phyloP scores from a whole-genome alignment of 1,284 basidiomycete genomes.

The Golubevia sp. region DNA sequence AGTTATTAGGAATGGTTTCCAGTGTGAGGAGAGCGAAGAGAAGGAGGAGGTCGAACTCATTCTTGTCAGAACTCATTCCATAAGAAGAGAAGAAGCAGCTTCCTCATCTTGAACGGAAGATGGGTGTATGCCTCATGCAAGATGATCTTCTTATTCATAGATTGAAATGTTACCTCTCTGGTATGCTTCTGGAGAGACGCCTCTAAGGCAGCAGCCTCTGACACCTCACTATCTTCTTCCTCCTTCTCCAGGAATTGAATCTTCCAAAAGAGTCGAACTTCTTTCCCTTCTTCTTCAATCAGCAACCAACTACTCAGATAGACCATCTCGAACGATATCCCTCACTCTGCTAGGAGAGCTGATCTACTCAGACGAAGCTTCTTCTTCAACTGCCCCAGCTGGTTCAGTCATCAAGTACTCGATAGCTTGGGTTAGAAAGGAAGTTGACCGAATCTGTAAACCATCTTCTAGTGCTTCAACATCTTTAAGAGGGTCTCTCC shows the following conservation, averaged over 20 bases:
- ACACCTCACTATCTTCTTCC: background rate
- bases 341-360: background rate
- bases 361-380: background rate
- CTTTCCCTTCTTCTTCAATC: background rate
- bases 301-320: background rate
- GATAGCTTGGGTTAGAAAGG: background rate
- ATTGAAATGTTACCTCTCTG: no score
- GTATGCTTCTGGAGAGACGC: no score
- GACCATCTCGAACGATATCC: background rate
- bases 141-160: no score
- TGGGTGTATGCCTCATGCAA: no score
- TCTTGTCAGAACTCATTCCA: no score
- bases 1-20: no score
- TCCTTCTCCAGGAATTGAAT: background rate
- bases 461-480: slow-evolving; percentile 11
- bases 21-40: no score
- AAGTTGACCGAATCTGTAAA: slow-evolving; percentile 1
- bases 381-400: background rate
- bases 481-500: background rate
- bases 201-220: no score
- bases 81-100: no score
- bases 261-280: background rate
- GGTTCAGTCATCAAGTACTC: background rate
- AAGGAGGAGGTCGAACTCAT: no score
- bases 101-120: no score